A percentile compares a stretch with the other conserved stretches of the same genome.
These are phyloP conservation scores for Salix exigua DNA, from an alignment of 345 rosid genomes.

Conservation along the genomic window DNA sequence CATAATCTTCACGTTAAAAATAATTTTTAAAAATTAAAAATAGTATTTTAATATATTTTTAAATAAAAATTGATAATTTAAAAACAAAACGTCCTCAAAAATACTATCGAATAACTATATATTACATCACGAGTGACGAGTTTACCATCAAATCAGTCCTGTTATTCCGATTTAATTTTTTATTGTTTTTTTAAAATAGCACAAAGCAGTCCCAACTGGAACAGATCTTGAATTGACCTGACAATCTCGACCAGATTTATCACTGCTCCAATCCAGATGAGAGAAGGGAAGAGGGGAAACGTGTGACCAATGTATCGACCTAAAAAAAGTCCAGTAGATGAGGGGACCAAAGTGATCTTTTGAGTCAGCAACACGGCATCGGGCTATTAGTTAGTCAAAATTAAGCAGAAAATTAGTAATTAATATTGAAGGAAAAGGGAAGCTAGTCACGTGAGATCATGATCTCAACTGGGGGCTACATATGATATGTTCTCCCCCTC, in stretches of 20 bases:
- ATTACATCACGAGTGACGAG: too few relatives aligned
- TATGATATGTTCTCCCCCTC: background rate
- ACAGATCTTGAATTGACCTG: too few relatives aligned
- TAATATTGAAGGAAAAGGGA: background rate
- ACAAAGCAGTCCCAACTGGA: too few relatives aligned
- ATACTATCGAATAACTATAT: fast-evolving
- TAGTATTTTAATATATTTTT: too few relatives aligned
- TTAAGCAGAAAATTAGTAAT: background rate
- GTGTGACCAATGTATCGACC: constrained; percentile 24
- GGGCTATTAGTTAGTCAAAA: background rate
- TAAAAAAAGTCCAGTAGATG: background rate
- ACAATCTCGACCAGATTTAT: too few relatives aligned
- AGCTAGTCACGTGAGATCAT: constrained; percentile 43
- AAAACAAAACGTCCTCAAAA: fast-evolving
- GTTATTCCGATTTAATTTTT: too few relatives aligned
- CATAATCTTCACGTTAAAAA: too few relatives aligned
- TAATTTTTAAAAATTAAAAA: too few relatives aligned
- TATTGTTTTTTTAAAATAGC: too few relatives aligned
- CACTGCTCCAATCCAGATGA: constrained; percentile 17
- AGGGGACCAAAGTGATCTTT: constrained; percentile 17
- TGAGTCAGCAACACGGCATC: constrained; percentile 21
- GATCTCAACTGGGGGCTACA: constrained; percentile 24
- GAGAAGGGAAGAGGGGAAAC: background rate
- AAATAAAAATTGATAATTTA: too few relatives aligned
- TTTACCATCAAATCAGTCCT: too few relatives aligned